Evolutionary conservation across 2,329 filamentous ascomycete species (phyloP).

Genomic region (Corniculantispora saksenae): DNA sequence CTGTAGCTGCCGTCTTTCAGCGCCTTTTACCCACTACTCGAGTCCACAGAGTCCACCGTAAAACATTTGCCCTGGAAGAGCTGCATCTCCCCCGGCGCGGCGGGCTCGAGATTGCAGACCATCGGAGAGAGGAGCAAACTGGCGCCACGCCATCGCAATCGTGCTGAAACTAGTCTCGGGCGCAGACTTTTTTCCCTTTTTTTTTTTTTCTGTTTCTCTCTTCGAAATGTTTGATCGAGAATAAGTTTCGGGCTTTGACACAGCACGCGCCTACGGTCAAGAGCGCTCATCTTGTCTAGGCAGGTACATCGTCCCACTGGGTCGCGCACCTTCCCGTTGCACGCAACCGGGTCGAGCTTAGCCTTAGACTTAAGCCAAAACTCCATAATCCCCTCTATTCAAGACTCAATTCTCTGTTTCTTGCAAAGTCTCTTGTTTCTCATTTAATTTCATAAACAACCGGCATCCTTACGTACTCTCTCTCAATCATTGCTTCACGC

Average conservation of each 20-base stretch:
- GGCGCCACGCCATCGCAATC: not conserved
- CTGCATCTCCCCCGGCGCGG: not conserved
- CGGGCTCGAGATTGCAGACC: not conserved
- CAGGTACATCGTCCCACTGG: not conserved
- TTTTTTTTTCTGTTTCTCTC: not conserved
- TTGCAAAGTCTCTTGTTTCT: not conserved
- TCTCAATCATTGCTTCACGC: not conserved
- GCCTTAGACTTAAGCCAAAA: not conserved
- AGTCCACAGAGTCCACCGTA: too few relatives aligned
- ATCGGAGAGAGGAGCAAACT: not conserved
- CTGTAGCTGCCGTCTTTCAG: too few relatives aligned
- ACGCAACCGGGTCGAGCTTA: not conserved
- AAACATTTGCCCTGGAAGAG: too few relatives aligned
- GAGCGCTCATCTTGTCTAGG: not conserved
- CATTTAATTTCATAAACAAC: too few relatives aligned
- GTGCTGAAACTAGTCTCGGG: not conserved
- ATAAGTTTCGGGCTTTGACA: too few relatives aligned
- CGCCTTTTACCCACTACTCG: too few relatives aligned
- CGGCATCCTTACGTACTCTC: not conserved
- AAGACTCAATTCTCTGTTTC: not conserved
- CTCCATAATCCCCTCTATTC: not conserved
- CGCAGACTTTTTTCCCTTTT: too few relatives aligned
- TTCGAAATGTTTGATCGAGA: too few relatives aligned
- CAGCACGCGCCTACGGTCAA: too few relatives aligned
- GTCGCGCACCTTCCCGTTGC: constrained; percentile 3